Evolutionary conservation across 805 yeast genomes (phyloP), one percentile per base, ranked within the genome.

Genomic region (Wickerhamomyces xylosicus): DNA sequence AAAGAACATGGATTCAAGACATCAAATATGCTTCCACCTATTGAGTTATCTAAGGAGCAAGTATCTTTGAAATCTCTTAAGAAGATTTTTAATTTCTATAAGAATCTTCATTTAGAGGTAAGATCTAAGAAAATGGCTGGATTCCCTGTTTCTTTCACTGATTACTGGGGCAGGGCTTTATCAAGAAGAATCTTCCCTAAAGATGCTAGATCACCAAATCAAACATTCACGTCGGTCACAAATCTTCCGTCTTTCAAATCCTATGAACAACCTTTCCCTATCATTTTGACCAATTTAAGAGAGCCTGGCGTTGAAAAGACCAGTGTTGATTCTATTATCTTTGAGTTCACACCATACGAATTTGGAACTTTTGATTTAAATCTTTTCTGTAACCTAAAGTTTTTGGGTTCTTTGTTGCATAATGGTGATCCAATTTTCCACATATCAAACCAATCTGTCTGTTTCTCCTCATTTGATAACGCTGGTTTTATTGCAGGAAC

Each of bases 111-210:
- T 45, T 50, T 62, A 13, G 77, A 72, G 42, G 77, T 77, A 1
- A 58, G 72, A 29, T 53, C 69, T 2, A 77, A 79, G 46, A 74
- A 68, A 44, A 46, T 56, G 14, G 61, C 66, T 3, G 84, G 84
- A 0, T 74, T 71, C 47, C 66, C 67, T 16, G 58, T 76, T 1
- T 73, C 83, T 0, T 63, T 79, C 33, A 78, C 84, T 0, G 85
- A 79, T 49, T 78, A 77, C 48, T 75, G 83, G 81, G 85, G 83
- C 0, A 61, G 76, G 43, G 84, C 83, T 0, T 58, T 79, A 28
- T 61, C 74, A 3, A 61, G 72, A 41, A 62, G 59, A 29, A 58
- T 74, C 2, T 69, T 73, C 37, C 66, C 70, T 0, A 49, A 50
- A 19, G 37, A 52, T 10, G 53, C 61, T 5, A 43, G 64, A 25